These are phyloP conservation scores for Diplogelasinospora grovesii DNA, from an alignment of 495 filamentous ascomycete species.

Conservation along the genomic window DNA sequence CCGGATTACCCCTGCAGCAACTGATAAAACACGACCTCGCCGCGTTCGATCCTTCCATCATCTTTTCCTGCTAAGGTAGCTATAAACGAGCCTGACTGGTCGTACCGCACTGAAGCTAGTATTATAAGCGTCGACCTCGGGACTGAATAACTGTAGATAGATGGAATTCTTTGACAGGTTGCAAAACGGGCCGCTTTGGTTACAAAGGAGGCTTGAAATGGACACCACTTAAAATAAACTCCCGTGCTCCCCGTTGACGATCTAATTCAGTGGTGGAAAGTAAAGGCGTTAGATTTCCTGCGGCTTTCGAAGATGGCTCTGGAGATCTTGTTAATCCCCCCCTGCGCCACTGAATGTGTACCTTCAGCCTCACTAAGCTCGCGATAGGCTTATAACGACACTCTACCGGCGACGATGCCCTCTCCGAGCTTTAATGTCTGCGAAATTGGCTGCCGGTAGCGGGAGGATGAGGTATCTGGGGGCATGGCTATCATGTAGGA, in stretches of 20 bases:
- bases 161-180: no score
- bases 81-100: no score
- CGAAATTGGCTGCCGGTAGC: not conserved
- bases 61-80: no score
- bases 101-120: no score
- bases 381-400: not conserved
- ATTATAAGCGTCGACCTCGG: no score
- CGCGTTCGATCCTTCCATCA: no score
- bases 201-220: no score
- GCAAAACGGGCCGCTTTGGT: no score
- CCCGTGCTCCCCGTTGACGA: not conserved
- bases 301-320: not conserved
- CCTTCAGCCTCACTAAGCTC: conserved; percentile 1
- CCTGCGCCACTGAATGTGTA: conserved; percentile 1
- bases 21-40: no score
- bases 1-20: no score
- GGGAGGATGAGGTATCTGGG: not conserved
- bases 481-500: not conserved
- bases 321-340: not conserved
- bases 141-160: no score
- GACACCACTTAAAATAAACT: no score
- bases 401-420: not conserved
- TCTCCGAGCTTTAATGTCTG: not conserved
- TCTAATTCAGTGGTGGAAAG: conserved; percentile 1
- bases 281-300: not conserved